Evolutionary conservation across 371 early-diverging fungal genomes (phyloP), one percentile per base, ranked within the genome.

Genomic region (Rhizopus microsporus): DNA sequence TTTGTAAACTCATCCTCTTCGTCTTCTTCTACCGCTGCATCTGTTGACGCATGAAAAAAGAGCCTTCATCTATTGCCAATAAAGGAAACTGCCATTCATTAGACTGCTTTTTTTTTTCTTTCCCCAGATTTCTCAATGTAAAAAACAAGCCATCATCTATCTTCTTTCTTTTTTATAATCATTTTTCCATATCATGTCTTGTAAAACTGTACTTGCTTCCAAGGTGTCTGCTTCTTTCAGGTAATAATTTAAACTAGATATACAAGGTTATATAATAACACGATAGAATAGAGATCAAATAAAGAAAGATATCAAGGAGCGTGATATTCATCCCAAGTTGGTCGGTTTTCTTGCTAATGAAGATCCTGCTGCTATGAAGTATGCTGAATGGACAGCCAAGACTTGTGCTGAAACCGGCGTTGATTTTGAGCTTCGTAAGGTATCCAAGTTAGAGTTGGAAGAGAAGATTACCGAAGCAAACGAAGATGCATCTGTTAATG

Each of bases 261-360:
- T 52, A 9, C 3, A 32, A 17, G 17, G 4, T 15, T 8, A 3
- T 37, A 16, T 23, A 56, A 15, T 13, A 34, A 40, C 8, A n/a
- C 15, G 4, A 6, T 34, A 31, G 37, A 52, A 38, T 55, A 93
- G 92, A 67, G 80, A 88, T 13, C 93, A 94, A 74, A 85, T 96
- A 51, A 92, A 92, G 72, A 71, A 78, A 17, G 86, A 87, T 57
- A 88, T 94, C 63, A 77, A 84, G 56, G 72, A 77, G 35, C 85
- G 88, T 51, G 69, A 71, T 35, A 81, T 88, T 56, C 70, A 74
- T n/a, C 97, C 97, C 37, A 88, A 86, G 59, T 82, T 98, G 47
- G 96, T 96, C 7, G 96, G 93, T 4, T 95, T 97, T 75, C 84
- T 98, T 5, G 95, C 97, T 43, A 98, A 98, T 71, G 89, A 90